Evolutionary conservation across 1,139 yeast species (phyloP), one percentile per base, ranked within the genome.

Genomic region (Hansenula sp.): DNA sequence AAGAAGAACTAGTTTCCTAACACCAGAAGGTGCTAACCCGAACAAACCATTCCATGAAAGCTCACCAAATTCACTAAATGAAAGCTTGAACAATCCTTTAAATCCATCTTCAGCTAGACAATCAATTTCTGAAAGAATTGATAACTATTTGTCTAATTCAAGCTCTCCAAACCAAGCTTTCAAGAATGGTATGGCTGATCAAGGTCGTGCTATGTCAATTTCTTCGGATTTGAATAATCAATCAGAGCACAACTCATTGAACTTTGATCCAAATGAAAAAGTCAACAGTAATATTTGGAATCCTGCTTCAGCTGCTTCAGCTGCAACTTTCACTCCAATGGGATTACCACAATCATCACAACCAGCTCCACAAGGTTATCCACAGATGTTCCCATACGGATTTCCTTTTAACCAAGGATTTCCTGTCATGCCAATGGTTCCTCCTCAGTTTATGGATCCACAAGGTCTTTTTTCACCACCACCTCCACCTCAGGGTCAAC

Each of bases 281-380:
- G 29, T 24, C 22, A 52, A 51, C 14, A 73, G 67, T 32, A 73
- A 66, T 51, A 75, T 78, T 49, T 80, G 86, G 86, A 78, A 79
- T 55, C 84, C 84, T 0, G 84, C 83, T 4, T 64, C 81, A 16
- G 83, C 85, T 3, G 84, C 83, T 2, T 64, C 80, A 24, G 83
- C 85, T 1, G 82, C 83, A 2, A 64, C 80, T 11, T 79, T 79
- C 53, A 76, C 78, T 16, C 82, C 85, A 37, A 49, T 48, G 13
- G 49, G 42, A 26, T 45, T 39, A 8, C 52, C 47, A 28, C 40
- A 41, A 12, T 39, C 38, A 37, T 38, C 45, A 24, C 32, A 18
- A 29, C 14, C 4, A 3, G n/a, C 18, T 10, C 31, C 31, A 29
- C 18, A 29, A 16, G 31, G 31, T 8, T 50, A 46, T 29, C 55